Conservation (phyloP, 768 basidiomycete genomes). For the Xerocomellus intermedius region DNA sequence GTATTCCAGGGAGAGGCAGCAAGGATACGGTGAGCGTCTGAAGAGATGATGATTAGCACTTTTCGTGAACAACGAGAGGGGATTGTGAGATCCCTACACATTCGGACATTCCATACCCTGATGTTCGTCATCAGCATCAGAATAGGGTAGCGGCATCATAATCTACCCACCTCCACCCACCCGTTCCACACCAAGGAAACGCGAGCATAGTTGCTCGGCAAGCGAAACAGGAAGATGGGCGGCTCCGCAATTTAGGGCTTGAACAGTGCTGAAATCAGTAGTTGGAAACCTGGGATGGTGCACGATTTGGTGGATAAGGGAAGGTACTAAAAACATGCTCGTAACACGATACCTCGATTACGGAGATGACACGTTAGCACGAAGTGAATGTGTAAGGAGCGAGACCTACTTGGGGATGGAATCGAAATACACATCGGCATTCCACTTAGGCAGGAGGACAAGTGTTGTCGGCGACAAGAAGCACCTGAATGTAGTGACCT, state of each 20-base stretch:
- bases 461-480: slow-evolving; percentile 46
- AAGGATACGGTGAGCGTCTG: slow-evolving; percentile 56
- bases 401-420: slow-evolving; percentile 55
- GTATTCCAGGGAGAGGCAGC: slow-evolving; percentile 44
- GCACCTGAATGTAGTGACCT: slow-evolving; percentile 47
- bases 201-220: slow-evolving; percentile 39
- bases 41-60: neutral
- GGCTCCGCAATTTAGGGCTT: slow-evolving; percentile 49
- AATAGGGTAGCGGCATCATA: neutral
- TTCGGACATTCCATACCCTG: slow-evolving; percentile 76
- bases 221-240: slow-evolving; percentile 66
- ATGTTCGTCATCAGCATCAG: slow-evolving; percentile 1
- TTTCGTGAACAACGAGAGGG: neutral
- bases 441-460: slow-evolving; percentile 62
- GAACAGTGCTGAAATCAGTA: slow-evolving; percentile 53
- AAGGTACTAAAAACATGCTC: slow-evolving; percentile 53
- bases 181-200: slow-evolving; percentile 32
- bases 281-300: slow-evolving; percentile 46
- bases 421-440: slow-evolving; percentile 47
- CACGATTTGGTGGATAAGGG: slow-evolving; percentile 62
- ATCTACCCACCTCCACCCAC: slow-evolving; percentile 46
- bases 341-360: slow-evolving; percentile 53
- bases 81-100: slow-evolving; percentile 40
- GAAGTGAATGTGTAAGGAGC: neutral
- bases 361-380: neutral